Percentiles rank a stretch among this genome's conserved stretches.
Evolutionary conservation across 495 filamentous ascomycete genomes (phyloP).

Genomic region (Aspergillus biplanus): DNA sequence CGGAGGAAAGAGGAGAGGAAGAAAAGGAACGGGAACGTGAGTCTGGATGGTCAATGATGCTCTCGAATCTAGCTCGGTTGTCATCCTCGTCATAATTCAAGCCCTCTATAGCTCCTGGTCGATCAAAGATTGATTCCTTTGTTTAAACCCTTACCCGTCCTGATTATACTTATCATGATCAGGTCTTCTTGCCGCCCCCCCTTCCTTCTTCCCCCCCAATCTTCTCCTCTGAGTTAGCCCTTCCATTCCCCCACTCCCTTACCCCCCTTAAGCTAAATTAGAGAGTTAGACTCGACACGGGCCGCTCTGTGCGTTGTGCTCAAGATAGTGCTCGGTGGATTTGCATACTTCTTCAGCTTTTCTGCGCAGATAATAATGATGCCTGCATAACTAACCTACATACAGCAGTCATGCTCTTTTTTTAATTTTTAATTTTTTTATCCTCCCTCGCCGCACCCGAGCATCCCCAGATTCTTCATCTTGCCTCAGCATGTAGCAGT

Average conservation of each 20-base stretch:
- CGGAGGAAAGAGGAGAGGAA: not conserved
- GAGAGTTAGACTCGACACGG: slow-evolving; percentile 22
- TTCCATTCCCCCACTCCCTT: not conserved
- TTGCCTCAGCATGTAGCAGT: not conserved
- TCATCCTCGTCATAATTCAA: not conserved
- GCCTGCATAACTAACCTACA: slow-evolving; percentile 15
- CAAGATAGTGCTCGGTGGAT: slow-evolving; percentile 9
- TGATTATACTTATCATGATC: not conserved
- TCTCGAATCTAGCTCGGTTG: not conserved
- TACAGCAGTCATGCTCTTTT: slow-evolving; percentile 12
- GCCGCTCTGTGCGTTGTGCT: slow-evolving; percentile 31
- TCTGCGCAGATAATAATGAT: slow-evolving; percentile 5
- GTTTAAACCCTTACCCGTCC: not conserved
- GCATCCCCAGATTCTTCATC: not conserved
- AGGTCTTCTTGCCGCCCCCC: no score
- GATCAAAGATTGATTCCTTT: slow-evolving; percentile 5
- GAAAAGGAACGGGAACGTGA: not conserved
- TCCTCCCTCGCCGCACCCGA: not conserved
- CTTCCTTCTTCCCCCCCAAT: no score
- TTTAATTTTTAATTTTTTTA: not conserved
- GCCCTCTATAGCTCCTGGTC: not conserved
- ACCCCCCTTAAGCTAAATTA: not conserved
- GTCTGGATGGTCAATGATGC: no score
- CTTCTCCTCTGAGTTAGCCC: not conserved
- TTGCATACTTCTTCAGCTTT: slow-evolving; percentile 17